These are phyloP conservation scores for Castanopsis chinensis DNA, from an alignment of 306 rosid species.

Conservation along the genomic window DNA sequence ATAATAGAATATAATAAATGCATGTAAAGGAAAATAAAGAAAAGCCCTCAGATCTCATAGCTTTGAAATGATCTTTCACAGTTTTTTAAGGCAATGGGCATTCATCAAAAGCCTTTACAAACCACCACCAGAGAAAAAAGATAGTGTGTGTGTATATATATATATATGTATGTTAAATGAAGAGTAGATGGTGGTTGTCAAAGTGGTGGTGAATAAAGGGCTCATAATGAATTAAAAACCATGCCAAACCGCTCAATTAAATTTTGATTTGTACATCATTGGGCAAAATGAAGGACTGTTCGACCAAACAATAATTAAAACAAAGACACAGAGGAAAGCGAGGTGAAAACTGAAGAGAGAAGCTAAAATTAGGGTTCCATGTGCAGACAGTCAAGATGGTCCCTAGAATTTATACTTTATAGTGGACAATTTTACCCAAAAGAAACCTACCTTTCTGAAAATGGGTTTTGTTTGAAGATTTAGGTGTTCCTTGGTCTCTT, in stretches of 20 bases:
- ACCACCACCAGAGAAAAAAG: background rate
- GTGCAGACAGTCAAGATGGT: too few relatives aligned
- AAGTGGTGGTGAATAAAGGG: slow-evolving; percentile 6
- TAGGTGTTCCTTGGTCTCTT: too few relatives aligned
- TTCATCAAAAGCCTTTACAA: slow-evolving; percentile 27
- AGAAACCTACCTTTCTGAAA: too few relatives aligned
- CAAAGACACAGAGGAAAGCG: too few relatives aligned
- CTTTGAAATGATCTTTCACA: slow-evolving; percentile 13
- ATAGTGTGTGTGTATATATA: background rate
- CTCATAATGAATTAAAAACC: slow-evolving; percentile 19
- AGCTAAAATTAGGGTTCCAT: too few relatives aligned
- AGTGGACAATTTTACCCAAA: too few relatives aligned
- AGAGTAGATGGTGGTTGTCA: background rate
- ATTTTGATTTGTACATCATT: slow-evolving; percentile 32
- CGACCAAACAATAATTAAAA: too few relatives aligned
- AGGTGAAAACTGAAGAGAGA: too few relatives aligned
- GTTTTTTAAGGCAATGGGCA: slow-evolving; percentile 15
- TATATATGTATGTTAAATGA: background rate
- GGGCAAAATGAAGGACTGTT: slow-evolving; percentile 1
- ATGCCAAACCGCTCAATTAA: slow-evolving; percentile 21
- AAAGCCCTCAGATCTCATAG: slow-evolving; percentile 41
- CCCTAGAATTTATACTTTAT: too few relatives aligned
- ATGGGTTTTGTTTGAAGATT: too few relatives aligned
- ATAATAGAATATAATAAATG: too few relatives aligned
- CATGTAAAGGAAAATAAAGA: too few relatives aligned